Conservation (phyloP, 2,329 filamentous ascomycete genomes). For the Colletotrichum coccodes region DNA sequence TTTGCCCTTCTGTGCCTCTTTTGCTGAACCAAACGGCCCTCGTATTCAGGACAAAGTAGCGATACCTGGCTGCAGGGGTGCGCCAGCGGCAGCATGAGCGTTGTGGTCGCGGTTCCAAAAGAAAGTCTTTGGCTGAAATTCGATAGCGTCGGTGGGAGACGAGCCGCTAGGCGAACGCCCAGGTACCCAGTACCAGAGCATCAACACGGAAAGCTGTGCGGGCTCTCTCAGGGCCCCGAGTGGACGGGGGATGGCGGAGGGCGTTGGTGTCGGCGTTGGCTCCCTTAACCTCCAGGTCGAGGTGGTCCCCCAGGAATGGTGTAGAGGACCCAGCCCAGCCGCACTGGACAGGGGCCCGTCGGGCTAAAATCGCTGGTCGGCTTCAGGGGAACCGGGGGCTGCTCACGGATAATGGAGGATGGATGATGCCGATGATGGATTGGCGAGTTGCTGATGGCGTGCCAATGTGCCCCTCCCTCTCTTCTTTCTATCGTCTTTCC, state of each 20-base stretch:
- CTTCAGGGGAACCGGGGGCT: conserved; percentile 30
- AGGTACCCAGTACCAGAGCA: conserved; percentile 17
- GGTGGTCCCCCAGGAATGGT: not conserved
- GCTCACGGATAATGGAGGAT: no score
- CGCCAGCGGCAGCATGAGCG: conserved; percentile 14
- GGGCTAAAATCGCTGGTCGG: conserved; percentile 14
- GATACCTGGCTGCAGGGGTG: conserved; percentile 32
- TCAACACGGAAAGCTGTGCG: conserved; percentile 9
- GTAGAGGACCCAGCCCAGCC: conserved; percentile 21
- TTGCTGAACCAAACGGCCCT: conserved; percentile 25
- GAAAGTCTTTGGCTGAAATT: conserved; percentile 26
- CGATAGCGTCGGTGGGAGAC: conserved; percentile 28
- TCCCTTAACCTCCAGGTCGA: not conserved
- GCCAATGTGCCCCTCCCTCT: not conserved
- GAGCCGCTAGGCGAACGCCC: conserved; percentile 22
- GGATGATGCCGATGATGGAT: conserved; percentile 5
- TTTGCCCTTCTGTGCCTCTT: not conserved
- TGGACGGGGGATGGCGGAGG: not conserved
- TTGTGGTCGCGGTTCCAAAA: conserved; percentile 11
- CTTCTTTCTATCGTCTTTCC: conserved; percentile 7
- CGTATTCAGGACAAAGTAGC: conserved; percentile 33
- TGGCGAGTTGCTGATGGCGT: conserved; percentile 26
- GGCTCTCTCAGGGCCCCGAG: conserved; percentile 1
- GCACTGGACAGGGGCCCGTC: conserved; percentile 17
- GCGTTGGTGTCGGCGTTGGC: not conserved